Conservation (phyloP, 495 filamentous ascomycete genomes). For the Chlorociboria aeruginascens region DNA sequence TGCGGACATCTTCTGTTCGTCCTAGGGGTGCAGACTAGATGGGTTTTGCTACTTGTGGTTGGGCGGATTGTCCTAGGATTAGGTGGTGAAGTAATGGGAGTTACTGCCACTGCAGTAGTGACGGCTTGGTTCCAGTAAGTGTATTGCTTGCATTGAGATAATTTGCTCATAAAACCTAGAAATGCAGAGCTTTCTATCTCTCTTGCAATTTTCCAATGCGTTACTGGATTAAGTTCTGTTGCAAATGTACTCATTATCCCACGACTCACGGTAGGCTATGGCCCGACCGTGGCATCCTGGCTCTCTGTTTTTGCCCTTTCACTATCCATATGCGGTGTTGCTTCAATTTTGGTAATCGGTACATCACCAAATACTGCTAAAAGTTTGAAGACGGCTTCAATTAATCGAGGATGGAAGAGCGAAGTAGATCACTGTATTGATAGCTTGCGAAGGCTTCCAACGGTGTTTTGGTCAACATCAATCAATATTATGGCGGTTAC, state of each 20-base stretch:
- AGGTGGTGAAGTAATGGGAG: constrained; percentile 1
- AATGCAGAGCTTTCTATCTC: neutral
- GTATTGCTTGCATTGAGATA: neutral
- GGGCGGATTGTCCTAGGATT: neutral
- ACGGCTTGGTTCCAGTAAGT: constrained; percentile 1
- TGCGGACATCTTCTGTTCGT: neutral
- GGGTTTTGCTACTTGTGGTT: neutral
- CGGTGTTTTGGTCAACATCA: neutral
- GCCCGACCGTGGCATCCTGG: neutral
- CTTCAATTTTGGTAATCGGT: neutral
- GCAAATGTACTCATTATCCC: neutral
- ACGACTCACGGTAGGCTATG: neutral
- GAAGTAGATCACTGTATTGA: neutral
- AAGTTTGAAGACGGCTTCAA: neutral
- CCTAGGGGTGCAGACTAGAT: neutral
- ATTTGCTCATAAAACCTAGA: neutral
- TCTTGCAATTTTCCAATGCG: neutral
- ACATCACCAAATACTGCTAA: neutral
- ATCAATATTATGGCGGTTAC: neutral
- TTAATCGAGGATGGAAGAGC: neutral
- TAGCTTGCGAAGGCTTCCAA: neutral
- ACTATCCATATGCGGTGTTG: neutral
- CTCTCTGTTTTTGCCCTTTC: neutral
- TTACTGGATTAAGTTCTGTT: neutral
- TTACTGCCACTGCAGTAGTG: neutral